Base-by-base conservation (phyloP, 75 land plant species). In the Ceratopteris richardii region DNA sequence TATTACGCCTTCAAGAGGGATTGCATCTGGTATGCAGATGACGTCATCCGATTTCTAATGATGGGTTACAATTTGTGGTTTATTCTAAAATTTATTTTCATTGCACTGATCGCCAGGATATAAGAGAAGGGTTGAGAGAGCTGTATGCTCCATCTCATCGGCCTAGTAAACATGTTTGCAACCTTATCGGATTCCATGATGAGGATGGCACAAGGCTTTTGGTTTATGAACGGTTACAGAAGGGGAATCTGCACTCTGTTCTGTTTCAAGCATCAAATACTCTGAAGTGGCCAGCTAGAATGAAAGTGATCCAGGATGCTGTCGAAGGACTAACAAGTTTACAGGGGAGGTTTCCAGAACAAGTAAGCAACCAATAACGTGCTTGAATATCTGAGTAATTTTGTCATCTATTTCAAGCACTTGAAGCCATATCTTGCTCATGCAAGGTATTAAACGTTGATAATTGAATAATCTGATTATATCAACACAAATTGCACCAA, bases 321-420 rank as follows among this genome's bases (percentile, higher is more conserved):
- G 81, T 81, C 0, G 67, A 66, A 27, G 84, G 84, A 13, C 65
- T 82, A 60, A 71, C 80, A 46, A 77, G 72, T 60, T 58, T 82
- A 20, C 84, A 82, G 59, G 84, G 77, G 53, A 29, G 58, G 54
- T 42, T 56, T 1, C 71, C 71, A 1, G 31, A 44, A 1, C 61
- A 70, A 72, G 73, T 70, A 56, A 22, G 37, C 7, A 33, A 3
- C 9, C 7, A 3, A 33, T 33, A 33, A 9, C 37, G 9, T 33
- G 37, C 9, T 33, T 33, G 37, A 4, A 33, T 4, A 4, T 33
- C 37, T 33, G 37, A 9, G 37, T 33, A 9, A 9, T 33, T 33
- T 4, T n/a, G n/a, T n/a, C n/a, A n/a, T n/a, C n/a, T n/a, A n/a
- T n/a, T n/a, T n/a, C n/a, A n/a, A n/a, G n/a, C n/a, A n/a, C n/a